Conservation (phyloP, 495 filamentous ascomycete genomes). For the Penicillium bialowiezense region DNA sequence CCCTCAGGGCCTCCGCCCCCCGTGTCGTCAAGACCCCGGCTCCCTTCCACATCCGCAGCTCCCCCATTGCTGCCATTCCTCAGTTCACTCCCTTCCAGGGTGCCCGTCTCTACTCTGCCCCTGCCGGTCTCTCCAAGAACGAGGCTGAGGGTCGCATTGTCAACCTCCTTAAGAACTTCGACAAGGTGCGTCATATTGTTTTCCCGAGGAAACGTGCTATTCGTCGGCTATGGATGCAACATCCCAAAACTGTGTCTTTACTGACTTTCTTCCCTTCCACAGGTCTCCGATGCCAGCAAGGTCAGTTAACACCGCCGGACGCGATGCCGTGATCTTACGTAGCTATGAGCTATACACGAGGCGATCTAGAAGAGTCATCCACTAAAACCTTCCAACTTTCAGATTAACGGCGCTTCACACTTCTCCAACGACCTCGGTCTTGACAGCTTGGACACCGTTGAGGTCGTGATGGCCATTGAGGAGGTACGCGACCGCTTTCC, state of each 20-base stretch:
- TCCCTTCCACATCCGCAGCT: constrained; percentile 53
- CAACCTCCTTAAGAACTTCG: constrained; percentile 87
- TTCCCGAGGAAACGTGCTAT: constrained; percentile 9
- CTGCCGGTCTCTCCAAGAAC: constrained; percentile 67
- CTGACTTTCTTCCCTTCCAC: constrained; percentile 5
- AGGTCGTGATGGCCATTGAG: constrained; percentile 99
- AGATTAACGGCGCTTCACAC: constrained; percentile 81
- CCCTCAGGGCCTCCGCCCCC: constrained; percentile 56
- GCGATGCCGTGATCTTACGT: constrained; percentile 6
- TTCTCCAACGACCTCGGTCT: constrained; percentile 95
- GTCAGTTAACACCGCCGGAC: constrained; percentile 47
- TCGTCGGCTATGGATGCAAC: constrained; percentile 7
- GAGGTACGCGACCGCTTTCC: constrained; percentile 62
- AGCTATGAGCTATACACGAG: neutral
- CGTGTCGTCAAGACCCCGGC: constrained; percentile 54
- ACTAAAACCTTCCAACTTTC: constrained; percentile 15
- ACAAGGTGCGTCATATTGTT: constrained; percentile 71
- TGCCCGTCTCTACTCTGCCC: constrained; percentile 82
- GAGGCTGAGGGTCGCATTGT: constrained; percentile 93
- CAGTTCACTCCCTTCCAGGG: constrained; percentile 53
- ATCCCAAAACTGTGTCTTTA: constrained; percentile 9
- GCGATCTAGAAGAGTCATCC: constrained; percentile 2
- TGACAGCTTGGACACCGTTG: constrained; percentile 96
- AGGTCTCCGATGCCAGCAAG: constrained; percentile 75
- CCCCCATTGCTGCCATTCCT: constrained; percentile 47